Evolutionary conservation across 495 filamentous ascomycete genomes (phyloP).

Genomic region (Antarctomyces pellizariae): DNA sequence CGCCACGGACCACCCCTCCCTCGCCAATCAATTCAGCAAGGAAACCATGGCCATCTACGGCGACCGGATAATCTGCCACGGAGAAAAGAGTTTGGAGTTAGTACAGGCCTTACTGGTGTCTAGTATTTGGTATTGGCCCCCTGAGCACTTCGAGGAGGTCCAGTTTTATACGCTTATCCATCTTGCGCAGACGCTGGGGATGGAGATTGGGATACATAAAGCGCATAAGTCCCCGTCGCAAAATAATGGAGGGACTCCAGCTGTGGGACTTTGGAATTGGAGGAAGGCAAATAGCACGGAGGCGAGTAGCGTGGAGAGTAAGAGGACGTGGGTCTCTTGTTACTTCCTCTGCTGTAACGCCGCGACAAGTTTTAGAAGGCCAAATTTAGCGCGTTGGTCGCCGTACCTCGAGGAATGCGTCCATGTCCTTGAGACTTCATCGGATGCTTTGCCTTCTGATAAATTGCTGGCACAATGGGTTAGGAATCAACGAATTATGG

Average conservation of each 20-base stretch:
- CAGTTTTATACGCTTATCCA: constrained; percentile 83
- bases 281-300: constrained; percentile 27
- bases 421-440: constrained; percentile 43
- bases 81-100: constrained; percentile 68
- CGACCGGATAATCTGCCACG: constrained; percentile 47
- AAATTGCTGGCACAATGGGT: constrained; percentile 50
- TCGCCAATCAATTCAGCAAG: constrained; percentile 36
- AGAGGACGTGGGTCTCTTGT: constrained; percentile 59
- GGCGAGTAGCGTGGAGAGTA: constrained; percentile 42
- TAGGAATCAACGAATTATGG: constrained; percentile 53
- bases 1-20: constrained; percentile 30
- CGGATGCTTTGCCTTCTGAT: constrained; percentile 51
- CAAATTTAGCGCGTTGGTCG: constrained; percentile 60
- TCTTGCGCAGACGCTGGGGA: constrained; percentile 59
- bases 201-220: constrained; percentile 66
- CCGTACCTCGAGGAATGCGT: constrained; percentile 72
- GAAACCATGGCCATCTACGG: constrained; percentile 54
- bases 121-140: constrained; percentile 63
- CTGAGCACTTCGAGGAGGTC: constrained; percentile 62
- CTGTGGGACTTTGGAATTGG: constrained; percentile 18
- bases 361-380: constrained; percentile 57
- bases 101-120: constrained; percentile 57
- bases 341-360: constrained; percentile 56
- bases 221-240: constrained; percentile 19
- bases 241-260: constrained; percentile 7